These are phyloP conservation scores for Priceomyces castillae DNA, from an alignment of 805 yeast genomes.

Conservation along the genomic window DNA sequence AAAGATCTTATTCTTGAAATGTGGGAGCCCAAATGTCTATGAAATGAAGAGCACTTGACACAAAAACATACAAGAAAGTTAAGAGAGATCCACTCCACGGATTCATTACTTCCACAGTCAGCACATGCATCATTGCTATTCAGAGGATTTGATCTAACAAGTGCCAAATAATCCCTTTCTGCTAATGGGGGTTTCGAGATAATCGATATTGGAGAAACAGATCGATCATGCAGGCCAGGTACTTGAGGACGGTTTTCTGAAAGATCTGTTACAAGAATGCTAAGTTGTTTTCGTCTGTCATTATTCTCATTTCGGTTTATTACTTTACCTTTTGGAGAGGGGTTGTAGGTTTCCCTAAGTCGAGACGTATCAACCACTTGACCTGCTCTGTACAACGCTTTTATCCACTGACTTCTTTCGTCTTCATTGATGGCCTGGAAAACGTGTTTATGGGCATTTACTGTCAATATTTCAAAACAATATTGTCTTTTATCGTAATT, in stretches of 20 bases:
- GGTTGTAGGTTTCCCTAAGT: slow-evolving; percentile 10
- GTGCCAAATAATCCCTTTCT: slow-evolving; percentile 28
- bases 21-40: slow-evolving; percentile 80
- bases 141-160: slow-evolving; percentile 33
- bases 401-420: slow-evolving; percentile 70
- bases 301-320: slow-evolving; percentile 6
- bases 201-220: slow-evolving; percentile 34
- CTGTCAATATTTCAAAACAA: slow-evolving; percentile 77
- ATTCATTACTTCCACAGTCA: slow-evolving; percentile 66
- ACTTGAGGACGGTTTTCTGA: slow-evolving; percentile 14
- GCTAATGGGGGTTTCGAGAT: slow-evolving; percentile 19
- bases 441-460: slow-evolving; percentile 59
- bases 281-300: slow-evolving; percentile 8
- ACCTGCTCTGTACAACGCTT: slow-evolving; percentile 57
- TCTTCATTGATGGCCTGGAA: slow-evolving; percentile 72
- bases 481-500: slow-evolving; percentile 45
- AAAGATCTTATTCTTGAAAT: slow-evolving; percentile 76
- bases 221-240: slow-evolving; percentile 10
- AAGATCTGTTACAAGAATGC: slow-evolving; percentile 11
- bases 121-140: slow-evolving; percentile 67
- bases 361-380: slow-evolving; percentile 35
- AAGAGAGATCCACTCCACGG: slow-evolving; percentile 86
- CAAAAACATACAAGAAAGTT: slow-evolving; percentile 72
- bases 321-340: slow-evolving; percentile 1
- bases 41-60: slow-evolving; percentile 85